These are phyloP conservation scores for Phytophthora niederhauseri DNA, from an alignment of 352 stramenopile species.

Conservation along the genomic window DNA sequence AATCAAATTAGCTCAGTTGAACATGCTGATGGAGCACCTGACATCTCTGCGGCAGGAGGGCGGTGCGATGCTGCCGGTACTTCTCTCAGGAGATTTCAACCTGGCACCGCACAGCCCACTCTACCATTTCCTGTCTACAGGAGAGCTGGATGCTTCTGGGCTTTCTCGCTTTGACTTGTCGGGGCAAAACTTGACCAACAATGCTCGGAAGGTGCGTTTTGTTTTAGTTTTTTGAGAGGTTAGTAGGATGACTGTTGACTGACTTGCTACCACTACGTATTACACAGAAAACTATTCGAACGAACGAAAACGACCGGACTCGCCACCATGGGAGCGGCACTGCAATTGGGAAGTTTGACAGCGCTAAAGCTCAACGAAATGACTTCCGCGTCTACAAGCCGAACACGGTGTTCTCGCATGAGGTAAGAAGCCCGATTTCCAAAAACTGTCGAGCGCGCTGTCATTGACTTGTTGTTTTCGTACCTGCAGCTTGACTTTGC, in stretches of 20 bases:
- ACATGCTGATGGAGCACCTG: constrained; percentile 51
- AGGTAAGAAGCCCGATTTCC: constrained; percentile 33
- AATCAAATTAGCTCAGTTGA: constrained; percentile 67
- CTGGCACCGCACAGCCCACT: constrained; percentile 64
- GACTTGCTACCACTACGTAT: neutral
- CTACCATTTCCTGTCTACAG: constrained; percentile 63
- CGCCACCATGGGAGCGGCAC: constrained; percentile 50
- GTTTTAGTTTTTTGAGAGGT: neutral
- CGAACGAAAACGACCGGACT: constrained; percentile 43
- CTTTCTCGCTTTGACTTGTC: constrained; percentile 57
- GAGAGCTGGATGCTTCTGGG: constrained; percentile 47
- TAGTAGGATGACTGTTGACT: neutral
- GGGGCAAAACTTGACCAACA: constrained; percentile 41
- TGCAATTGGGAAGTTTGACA: constrained; percentile 45
- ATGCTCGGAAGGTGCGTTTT: constrained; percentile 30
- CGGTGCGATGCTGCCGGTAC: constrained; percentile 34
- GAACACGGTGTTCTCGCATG: constrained; percentile 28
- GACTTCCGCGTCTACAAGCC: constrained; percentile 30
- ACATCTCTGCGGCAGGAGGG: constrained; percentile 28
- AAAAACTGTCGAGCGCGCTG: neutral
- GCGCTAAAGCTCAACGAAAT: constrained; percentile 16
- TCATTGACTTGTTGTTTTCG: constrained; percentile 5
- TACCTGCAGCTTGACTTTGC: constrained; percentile 47
- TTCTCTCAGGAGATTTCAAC: constrained; percentile 78
- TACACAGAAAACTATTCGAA: constrained; percentile 35